These are phyloP conservation scores for Aureococcus anophagefferens DNA, from an alignment of 108 stramenopile species.

Conservation along the genomic window DNA sequence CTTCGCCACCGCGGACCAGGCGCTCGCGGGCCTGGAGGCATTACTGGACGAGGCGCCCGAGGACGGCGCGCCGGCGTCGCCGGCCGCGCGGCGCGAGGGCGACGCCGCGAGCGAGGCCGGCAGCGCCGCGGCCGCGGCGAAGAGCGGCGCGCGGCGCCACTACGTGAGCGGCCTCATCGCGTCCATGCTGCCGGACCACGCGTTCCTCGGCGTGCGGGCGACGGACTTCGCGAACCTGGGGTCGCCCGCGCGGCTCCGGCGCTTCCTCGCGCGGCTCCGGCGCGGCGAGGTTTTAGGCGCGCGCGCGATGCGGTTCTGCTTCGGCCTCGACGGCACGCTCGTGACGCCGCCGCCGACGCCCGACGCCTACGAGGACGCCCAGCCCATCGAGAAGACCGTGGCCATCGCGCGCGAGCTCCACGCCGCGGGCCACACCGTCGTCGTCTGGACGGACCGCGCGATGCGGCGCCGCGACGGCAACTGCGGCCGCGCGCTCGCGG, in stretches of 20 bases:
- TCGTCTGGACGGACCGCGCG: background rate
- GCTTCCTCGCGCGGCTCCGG: conserved; percentile 10
- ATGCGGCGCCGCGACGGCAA: no score
- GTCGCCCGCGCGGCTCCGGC: conserved; percentile 17
- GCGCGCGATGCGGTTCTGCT: conserved; percentile 14
- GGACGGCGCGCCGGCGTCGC: no score
- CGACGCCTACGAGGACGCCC: background rate
- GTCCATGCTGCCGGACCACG: conserved; percentile 5
- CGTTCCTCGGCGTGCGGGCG: conserved; percentile 17
- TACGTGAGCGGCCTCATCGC: conserved; percentile 20
- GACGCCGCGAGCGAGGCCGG: no score
- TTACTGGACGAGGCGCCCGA: background rate
- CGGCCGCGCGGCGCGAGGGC: no score
- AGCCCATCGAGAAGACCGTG: background rate
- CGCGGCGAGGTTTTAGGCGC: background rate
- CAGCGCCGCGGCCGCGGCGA: no score
- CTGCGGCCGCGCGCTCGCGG: background rate
- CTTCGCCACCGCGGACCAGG: conserved; percentile 11
- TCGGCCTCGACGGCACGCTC: conserved; percentile 18
- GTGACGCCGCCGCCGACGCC: background rate
- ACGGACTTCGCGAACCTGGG: conserved; percentile 17
- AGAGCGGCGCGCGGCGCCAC: conserved; percentile 6
- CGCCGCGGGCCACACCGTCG: background rate
- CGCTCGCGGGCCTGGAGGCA: background rate
- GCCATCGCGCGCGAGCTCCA: background rate